Evolutionary conservation across 306 rosid species (phyloP), one percentile per base, ranked within the genome.

Genomic region (Comarum palustre): DNA sequence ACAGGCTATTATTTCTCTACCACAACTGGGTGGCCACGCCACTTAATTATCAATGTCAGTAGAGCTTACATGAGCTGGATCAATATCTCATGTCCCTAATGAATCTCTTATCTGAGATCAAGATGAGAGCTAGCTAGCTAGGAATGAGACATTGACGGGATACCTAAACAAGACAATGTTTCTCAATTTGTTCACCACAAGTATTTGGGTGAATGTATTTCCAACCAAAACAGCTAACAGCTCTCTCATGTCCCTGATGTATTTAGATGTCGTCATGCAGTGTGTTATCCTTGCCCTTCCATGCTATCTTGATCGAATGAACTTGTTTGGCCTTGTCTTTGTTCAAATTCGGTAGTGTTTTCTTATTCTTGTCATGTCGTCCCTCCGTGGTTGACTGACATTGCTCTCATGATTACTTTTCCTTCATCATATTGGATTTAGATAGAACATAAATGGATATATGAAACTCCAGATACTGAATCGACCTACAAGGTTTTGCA

Each of bases 41-140:
- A 38, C 50, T 38, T 20, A 64, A 64, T 59, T 5, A 15, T 61
- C 66, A 31, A 14, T 7, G 20, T 16, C 17, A 31, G 41, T 32
- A 16, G 42, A 64, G 68, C 31, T 63, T 62, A 34, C 66, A 61
- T 62, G 67, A 63, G 50, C 69, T 64, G 69, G 69, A 38, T 19
- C 69, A 39, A 64, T 64, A 32, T 38, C 2, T 39, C 32, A 38
- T 64, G 69, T 64, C 46, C 25, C 67, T 12, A 12, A 20, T 25
- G 25, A 19, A 62, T 64, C 31, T 64, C 69, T 9, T 19, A 36
- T 34, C 43, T 17, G 14, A 34, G 45, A 59, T 59, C 36, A 0
- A 27, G 9, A 1, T 24, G 62, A 22, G 31, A 24, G 16, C 24
- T 14, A 50, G 22, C 16, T 50, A 19, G 41, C 8, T 7, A 51